Conservation (phyloP, 352 stramenopile genomes). For the Phytophthora citricola region DNA sequence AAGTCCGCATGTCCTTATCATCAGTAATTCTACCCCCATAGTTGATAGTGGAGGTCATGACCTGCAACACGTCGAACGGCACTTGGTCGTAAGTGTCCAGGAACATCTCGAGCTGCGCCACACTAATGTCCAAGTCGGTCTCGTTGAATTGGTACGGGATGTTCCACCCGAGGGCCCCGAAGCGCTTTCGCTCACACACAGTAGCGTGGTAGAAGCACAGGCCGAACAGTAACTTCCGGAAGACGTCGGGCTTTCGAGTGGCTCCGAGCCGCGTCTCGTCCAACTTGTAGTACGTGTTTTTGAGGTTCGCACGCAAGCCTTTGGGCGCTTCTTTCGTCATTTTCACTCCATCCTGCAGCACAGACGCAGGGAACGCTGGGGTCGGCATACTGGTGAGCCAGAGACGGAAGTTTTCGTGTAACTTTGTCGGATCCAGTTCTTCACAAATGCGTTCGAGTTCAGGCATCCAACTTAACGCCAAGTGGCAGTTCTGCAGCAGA, state of each 20-base stretch:
- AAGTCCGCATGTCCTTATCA: slow-evolving; percentile 94
- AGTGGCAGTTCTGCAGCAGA: slow-evolving; percentile 95
- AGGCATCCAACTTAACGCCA: slow-evolving; percentile 95
- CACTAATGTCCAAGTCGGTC: slow-evolving; percentile 91
- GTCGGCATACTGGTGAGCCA: slow-evolving; percentile 94
- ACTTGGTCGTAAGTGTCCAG: slow-evolving; percentile 88
- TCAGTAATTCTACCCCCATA: slow-evolving; percentile 95
- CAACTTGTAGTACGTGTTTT: slow-evolving; percentile 95
- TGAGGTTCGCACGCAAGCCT: slow-evolving; percentile 94
- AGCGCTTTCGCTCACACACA: slow-evolving; percentile 95
- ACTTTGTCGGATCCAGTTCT: slow-evolving; percentile 80
- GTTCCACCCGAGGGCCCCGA: slow-evolving; percentile 96
- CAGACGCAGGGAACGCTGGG: slow-evolving; percentile 88
- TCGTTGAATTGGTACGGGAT: slow-evolving; percentile 98
- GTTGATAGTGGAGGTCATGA: slow-evolving; percentile 95
- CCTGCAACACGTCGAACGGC: slow-evolving; percentile 90
- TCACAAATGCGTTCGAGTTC: slow-evolving; percentile 96
- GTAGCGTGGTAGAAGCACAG: slow-evolving; percentile 93
- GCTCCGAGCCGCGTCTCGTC: slow-evolving; percentile 87
- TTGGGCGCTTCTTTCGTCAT: slow-evolving; percentile 98
- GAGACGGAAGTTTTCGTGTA: slow-evolving; percentile 94
- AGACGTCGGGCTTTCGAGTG: slow-evolving; percentile 90
- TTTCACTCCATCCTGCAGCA: slow-evolving; percentile 97
- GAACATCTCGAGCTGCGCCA: slow-evolving; percentile 92
- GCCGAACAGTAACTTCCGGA: slow-evolving; percentile 95